Base-by-base conservation (phyloP, 1,139 yeast species). In the Starmera stellimalicola region DNA sequence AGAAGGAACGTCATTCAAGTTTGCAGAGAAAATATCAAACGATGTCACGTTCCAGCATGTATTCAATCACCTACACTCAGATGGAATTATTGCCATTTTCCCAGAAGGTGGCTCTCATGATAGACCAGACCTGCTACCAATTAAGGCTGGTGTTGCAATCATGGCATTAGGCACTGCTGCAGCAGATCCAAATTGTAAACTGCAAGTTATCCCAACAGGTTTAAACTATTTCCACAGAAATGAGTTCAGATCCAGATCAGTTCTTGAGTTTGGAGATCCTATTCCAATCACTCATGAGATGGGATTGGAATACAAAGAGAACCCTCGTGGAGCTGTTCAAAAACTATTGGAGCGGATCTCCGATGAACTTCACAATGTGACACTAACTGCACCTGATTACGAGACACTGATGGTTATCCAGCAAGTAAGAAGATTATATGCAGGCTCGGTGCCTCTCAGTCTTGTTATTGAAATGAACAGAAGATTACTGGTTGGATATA, bases 71-170 rank as follows among this genome's bases (percentile, higher is more conserved):
- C 61, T 80, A 43, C 71, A 74, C 37, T 50, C 55, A 2, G 73
- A 75, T 8, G 72, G 73, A 20, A 67, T 74, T 14, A 63, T 80
- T 35, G 84, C 83, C 2, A 77, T 80, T 32, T 80, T 79, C 45
- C 87, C 88, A 1, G 91, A 81, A 57, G 91, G 88, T 33, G 87
- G 87, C 0, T 74, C 85, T n/a, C 91, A 80, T 50, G 91, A 80
- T 50, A 65, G 88, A 42, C 76, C 87, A 1, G 81, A 79, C 36
- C 57, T 80, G 34, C 58, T 79, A 29, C 91, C 88, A 1, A 65
- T 80, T 45, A 80, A 80, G 51, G 85, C 88, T 0, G 91, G 91
- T 17, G 87, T 80, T 20, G 88, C 84, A 1, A 73, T 80, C 12
- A 80, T 80, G 91, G 91, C 88, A 0, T 57, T 80, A 20, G 88